Evolutionary conservation across 2,329 filamentous ascomycete genomes (phyloP).

Genomic region (Ceratocystis eucalypticola): DNA sequence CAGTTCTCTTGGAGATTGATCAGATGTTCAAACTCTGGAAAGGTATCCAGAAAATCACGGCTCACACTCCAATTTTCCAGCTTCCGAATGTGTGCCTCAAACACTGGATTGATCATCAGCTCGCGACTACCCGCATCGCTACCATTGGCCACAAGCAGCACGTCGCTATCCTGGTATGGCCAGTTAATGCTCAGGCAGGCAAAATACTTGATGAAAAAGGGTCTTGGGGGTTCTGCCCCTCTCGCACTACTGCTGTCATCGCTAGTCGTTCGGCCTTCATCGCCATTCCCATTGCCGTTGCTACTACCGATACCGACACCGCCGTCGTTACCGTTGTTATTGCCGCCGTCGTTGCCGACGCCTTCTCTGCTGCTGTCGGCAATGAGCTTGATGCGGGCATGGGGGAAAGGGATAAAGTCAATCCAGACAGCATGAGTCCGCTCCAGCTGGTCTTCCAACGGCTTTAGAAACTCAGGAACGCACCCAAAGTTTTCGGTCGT

Average conservation of each 20-base stretch:
- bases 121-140: slow-evolving; percentile 34
- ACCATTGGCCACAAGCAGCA: slow-evolving; percentile 45
- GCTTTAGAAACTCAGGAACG: slow-evolving; percentile 59
- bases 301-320: slow-evolving; percentile 19
- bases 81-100: slow-evolving; percentile 63
- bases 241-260: not conserved
- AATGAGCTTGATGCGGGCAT: slow-evolving; percentile 56
- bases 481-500: slow-evolving; percentile 67
- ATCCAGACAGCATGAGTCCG: slow-evolving; percentile 66
- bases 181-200: slow-evolving; percentile 66
- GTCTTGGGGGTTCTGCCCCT: not conserved
- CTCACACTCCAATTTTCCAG: slow-evolving; percentile 74
- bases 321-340: not conserved
- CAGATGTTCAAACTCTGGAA: slow-evolving; percentile 33
- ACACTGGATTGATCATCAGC: slow-evolving; percentile 71
- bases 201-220: slow-evolving; percentile 71
- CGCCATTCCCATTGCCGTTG: slow-evolving; percentile 28
- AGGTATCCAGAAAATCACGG: slow-evolving; percentile 49
- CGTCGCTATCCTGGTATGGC: slow-evolving; percentile 64
- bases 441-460: slow-evolving; percentile 51
- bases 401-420: slow-evolving; percentile 68
- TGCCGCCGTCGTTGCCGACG: not conserved
- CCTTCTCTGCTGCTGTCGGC: slow-evolving; percentile 20
- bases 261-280: not conserved
- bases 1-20: slow-evolving; percentile 15